Evolutionary conservation across 2,329 filamentous ascomycete species (phyloP).

Genomic region (Rhynchosporium secalis): DNA sequence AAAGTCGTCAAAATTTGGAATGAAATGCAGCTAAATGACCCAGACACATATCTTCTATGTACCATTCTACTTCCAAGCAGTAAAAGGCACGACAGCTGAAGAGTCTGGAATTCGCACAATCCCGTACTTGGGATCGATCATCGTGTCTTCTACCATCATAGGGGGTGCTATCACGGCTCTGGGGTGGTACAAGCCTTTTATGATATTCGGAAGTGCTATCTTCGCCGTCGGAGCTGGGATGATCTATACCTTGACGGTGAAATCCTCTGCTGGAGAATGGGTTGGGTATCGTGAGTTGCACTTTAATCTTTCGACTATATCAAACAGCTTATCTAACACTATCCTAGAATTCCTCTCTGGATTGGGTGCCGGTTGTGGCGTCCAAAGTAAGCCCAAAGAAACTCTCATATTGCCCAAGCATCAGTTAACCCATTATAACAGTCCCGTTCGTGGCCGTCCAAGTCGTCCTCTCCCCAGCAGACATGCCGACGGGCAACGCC

Average conservation of each 20-base stretch:
- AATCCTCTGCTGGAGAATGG: conserved; percentile 50
- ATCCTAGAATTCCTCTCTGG: conserved; percentile 47
- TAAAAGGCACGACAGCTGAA: conserved; percentile 44
- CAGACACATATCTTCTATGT: conserved; percentile 57
- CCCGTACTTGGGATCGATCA: conserved; percentile 47
- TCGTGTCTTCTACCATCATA: conserved; percentile 44
- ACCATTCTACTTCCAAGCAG: conserved; percentile 53
- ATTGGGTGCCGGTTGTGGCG: conserved; percentile 47
- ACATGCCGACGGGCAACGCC: conserved; percentile 56
- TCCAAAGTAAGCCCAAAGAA: conserved; percentile 24
- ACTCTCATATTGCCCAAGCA: not conserved
- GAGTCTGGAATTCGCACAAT: conserved; percentile 46
- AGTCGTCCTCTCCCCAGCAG: conserved; percentile 50
- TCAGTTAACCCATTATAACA: conserved; percentile 36
- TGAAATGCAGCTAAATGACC: conserved; percentile 41
- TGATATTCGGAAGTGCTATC: conserved; percentile 48
- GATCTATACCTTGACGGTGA: conserved; percentile 43
- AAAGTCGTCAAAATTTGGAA: not conserved
- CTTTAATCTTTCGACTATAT: not conserved
- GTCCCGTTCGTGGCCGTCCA: conserved; percentile 53
- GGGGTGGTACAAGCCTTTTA: conserved; percentile 47
- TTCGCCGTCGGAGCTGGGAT: conserved; percentile 48
- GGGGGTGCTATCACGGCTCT: conserved; percentile 44
- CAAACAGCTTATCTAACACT: not conserved
- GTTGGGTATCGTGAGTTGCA: conserved; percentile 48